Base-by-base conservation (phyloP, 2,329 filamentous ascomycete species). In the Aspergillus pseudotamarii region DNA sequence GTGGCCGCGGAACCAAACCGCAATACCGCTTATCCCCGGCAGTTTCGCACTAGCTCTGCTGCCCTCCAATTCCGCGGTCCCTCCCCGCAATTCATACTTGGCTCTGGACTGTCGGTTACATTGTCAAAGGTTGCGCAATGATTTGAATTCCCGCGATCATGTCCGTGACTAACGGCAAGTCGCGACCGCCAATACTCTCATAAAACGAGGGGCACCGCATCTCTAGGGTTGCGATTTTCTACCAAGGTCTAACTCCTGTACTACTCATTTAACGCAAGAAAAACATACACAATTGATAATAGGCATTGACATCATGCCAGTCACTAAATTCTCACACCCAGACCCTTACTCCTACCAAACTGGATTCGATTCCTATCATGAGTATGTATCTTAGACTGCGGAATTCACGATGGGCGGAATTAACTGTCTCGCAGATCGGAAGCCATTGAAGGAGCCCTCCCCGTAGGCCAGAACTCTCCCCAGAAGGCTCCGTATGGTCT, bases 401-500 rank as follows among this genome's bases (percentile, higher is more conserved):
- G 58, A 43, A 54, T 46, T 23, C 6, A 23, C 9, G 45, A n/a
- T n/a, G 21, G 11, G 11, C 26, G 57, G 19, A 61, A 53, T 65
- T 70, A 70, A 73, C 63, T 23, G 21, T 45, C 10, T 71, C 21
- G 8, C 59, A 94, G 91, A 75, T 88, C 90, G 50, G 92, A 95
- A 82, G 91, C 92, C 51, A 82, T 94, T 61, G 83, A 88, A 19
- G 90, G 89, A 21, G 89, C 92, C 6, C 83, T 94, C 6, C 92
- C 93, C 10, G 74, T 92, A 63, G 92, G 86, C 57, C 86, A 89
- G 48, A 96, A 96, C 82, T 92, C 91, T 3, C 93, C 93, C 0
- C 92, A 96, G 75, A 92, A 93, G 73, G 89, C 89, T 0, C 85
- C 91, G 0, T 87, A 88, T 68, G 92, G 92, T 0, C 87, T 96